These are phyloP conservation scores for Hypoxylon sp. DNA, from an alignment of 2,329 filamentous ascomycete genomes.

Conservation along the genomic window DNA sequence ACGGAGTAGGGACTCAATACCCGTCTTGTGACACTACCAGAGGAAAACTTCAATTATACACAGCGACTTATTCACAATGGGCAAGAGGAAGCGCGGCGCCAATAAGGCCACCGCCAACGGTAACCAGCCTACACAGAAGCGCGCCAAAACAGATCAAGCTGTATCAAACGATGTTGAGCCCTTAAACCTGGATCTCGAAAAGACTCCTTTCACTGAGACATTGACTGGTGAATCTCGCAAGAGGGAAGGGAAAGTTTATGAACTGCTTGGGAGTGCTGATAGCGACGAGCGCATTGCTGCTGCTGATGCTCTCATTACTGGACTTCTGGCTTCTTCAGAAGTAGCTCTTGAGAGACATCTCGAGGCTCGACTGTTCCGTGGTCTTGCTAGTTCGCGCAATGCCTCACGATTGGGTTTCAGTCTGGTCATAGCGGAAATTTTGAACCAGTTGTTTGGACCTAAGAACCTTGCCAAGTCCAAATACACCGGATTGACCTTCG, in stretches of 20 bases:
- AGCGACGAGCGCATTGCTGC: slow-evolving; percentile 63
- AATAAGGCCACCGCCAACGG: slow-evolving; percentile 43
- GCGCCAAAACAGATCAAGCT: slow-evolving; percentile 47
- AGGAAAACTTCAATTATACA: too few relatives aligned
- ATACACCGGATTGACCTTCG: slow-evolving; percentile 64
- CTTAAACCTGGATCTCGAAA: slow-evolving; percentile 47
- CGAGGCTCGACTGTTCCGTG: slow-evolving; percentile 78
- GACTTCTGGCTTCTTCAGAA: slow-evolving; percentile 62
- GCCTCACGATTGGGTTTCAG: slow-evolving; percentile 90
- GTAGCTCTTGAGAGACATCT: slow-evolving; percentile 65
- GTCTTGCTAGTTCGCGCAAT: slow-evolving; percentile 89
- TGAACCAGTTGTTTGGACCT: slow-evolving; percentile 73
- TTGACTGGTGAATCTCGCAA: slow-evolving; percentile 62
- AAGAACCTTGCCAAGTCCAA: slow-evolving; percentile 54
- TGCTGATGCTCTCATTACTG: slow-evolving; percentile 65
- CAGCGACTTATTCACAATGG: slow-evolving; percentile 46
- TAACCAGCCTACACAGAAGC: slow-evolving; percentile 49
- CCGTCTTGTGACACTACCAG: too few relatives aligned
- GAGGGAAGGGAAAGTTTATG: slow-evolving; percentile 67
- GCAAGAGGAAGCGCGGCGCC: slow-evolving; percentile 54
- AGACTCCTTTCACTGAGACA: slow-evolving; percentile 61
- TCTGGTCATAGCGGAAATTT: slow-evolving; percentile 82
- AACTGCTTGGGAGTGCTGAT: slow-evolving; percentile 68
- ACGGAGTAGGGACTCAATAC: too few relatives aligned
- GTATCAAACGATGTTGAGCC: slow-evolving; percentile 34